phyloP scores from a whole-genome alignment of 2,329 filamentous ascomycete genomes.

The Claviceps sp. region DNA sequence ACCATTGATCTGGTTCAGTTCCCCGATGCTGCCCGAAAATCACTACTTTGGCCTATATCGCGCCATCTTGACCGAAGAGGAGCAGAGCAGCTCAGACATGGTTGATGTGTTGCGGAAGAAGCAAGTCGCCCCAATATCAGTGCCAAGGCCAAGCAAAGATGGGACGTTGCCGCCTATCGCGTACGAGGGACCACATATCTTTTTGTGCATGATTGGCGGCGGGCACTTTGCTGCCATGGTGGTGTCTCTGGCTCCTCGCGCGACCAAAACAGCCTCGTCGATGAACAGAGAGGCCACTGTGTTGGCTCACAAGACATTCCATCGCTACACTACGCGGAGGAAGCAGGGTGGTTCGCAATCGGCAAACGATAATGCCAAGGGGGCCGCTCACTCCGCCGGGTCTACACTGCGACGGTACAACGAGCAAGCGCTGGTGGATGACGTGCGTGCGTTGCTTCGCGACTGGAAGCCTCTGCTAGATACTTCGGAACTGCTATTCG shows the following conservation, averaged over 20 bases:
- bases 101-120: constrained; percentile 60
- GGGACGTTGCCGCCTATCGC: constrained; percentile 39
- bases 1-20: constrained; percentile 77
- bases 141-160: constrained; percentile 41
- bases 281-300: constrained; percentile 79
- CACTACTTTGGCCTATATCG: constrained; percentile 77
- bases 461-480: constrained; percentile 85
- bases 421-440: constrained; percentile 77
- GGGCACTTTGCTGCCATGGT: constrained; percentile 97
- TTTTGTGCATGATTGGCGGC: constrained; percentile 96
- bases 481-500: constrained; percentile 70
- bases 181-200: constrained; percentile 69
- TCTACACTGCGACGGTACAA: constrained; percentile 85
- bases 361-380: constrained; percentile 87
- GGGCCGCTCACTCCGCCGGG: constrained; percentile 85
- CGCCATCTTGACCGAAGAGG: constrained; percentile 59
- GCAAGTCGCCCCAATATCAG: constrained; percentile 54
- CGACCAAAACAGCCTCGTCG: constrained; percentile 52
- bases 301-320: constrained; percentile 92
- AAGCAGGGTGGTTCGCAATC: constrained; percentile 96
- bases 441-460: constrained; percentile 65
- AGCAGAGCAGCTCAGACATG: constrained; percentile 49
- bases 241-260: constrained; percentile 71
- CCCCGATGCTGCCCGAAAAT: constrained; percentile 59
- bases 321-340: constrained; percentile 86